These are phyloP conservation scores for Fusarium udum DNA, from an alignment of 2,329 filamentous ascomycete species.

Conservation along the genomic window DNA sequence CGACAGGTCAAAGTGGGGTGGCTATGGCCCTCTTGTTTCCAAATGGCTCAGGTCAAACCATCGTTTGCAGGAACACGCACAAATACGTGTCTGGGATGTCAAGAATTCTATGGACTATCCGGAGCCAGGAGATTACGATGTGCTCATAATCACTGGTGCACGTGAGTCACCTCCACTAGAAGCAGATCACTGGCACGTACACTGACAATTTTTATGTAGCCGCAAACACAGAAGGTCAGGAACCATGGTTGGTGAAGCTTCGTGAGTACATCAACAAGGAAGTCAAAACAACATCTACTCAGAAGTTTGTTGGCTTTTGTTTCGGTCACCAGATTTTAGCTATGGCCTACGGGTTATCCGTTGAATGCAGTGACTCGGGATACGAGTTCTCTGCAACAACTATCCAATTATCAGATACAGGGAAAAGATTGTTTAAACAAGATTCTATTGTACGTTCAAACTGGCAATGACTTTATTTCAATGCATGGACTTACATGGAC, in stretches of 20 bases:
- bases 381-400: not conserved
- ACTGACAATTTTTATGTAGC: not conserved
- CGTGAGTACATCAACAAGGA: not conserved
- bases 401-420: not conserved
- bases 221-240: not conserved
- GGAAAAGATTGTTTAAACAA: not conserved
- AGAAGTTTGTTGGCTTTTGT: not conserved
- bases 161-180: not conserved
- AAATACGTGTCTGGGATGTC: not conserved
- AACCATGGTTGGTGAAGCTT: not conserved
- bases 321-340: not conserved
- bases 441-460: not conserved
- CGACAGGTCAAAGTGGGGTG: not conserved
- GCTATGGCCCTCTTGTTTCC: not conserved
- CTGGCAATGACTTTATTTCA: fast-evolving
- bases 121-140: not conserved
- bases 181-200: fast-evolving
- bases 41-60: not conserved
- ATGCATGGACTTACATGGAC: not conserved
- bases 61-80: not conserved
- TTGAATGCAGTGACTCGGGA: not conserved
- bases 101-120: not conserved
- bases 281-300: not conserved
- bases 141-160: not conserved
- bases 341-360: not conserved